Base-by-base conservation (phyloP, 306 rosid genomes). In the Cajanus cajan region DNA sequence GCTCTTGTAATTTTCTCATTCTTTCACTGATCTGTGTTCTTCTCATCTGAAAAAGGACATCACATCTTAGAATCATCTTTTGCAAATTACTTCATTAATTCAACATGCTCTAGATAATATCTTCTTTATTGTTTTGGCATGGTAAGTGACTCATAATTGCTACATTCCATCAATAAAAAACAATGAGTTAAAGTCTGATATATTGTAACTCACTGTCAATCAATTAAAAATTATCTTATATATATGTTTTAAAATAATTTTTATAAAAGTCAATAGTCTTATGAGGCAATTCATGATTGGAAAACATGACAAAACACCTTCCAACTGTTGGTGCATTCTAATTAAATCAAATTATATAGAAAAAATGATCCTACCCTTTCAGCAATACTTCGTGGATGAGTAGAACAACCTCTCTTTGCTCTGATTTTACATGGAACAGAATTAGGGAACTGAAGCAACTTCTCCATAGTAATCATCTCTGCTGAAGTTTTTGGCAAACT, bases 381-480 rank as follows among this genome's bases (percentile, higher is more conserved):
- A 9, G 98, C 98, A 78, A 94, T 92, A 86, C 98, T 94, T 83
- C 98, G 87, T 68, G 98, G 98, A 87, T 94, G 98, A 76, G 98
- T 94, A 36, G 98, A 97, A 24, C 96, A 94, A 28, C 98, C 98
- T 70, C 97, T 87, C 88, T 94, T 94, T 13, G 98, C 98, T 85
- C 98, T 83, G 50, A 90, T 87, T 87, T 91, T 90, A 82, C 98
- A 94, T 71, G 98, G 98, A 71, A 94, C 98, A 4, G 98, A 80
- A 73, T 92, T 97, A 55, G 90, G 95, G 75, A 90, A 89, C 70
- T 89, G 96, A 78, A 90, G 77, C 82, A 85, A 89, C 87, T 90
- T 94, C 73, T 90, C 97, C 86, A 89, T 76, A 12, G 86, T 76
- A 68, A 83, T 74, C 79, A 86, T 77, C 28, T 90, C 97, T 3